Percentiles rank a stretch among this genome's conserved stretches.
Conservation (phyloP, 2,329 filamentous ascomycete species). For the Fusarium virguliforme region DNA sequence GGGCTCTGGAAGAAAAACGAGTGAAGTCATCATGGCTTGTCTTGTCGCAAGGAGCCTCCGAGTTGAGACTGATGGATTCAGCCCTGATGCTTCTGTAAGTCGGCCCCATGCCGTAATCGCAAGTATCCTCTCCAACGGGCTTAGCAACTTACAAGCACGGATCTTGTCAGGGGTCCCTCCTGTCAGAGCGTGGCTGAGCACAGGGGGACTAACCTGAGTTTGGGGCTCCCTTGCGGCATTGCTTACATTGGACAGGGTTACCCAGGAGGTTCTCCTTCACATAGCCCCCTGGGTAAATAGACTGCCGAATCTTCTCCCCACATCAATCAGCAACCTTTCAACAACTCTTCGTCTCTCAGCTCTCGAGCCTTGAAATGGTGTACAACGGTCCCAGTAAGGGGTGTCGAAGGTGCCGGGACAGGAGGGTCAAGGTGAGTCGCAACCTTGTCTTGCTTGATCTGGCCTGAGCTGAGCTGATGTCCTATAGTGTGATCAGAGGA, state of each 20-base stretch:
- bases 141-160: neutral
- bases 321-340: neutral
- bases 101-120: neutral
- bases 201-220: neutral
- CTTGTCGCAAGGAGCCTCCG: neutral
- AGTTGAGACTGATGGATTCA: neutral
- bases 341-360: neutral
- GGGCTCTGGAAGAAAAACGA: neutral
- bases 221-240: neutral
- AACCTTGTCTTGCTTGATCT: neutral
- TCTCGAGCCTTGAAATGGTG: neutral
- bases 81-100: neutral
- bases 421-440: neutral
- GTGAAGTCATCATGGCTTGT: neutral
- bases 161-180: neutral
- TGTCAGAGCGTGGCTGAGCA: neutral
- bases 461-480: neutral
- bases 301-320: neutral
- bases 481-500: neutral
- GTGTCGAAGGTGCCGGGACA: neutral
- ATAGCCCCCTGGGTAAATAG: neutral
- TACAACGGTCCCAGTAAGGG: neutral
- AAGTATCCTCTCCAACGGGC: neutral
- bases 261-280: too few relatives aligned
- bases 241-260: neutral